Conservation (phyloP, 169 alveolate species). For the Plasmodium yoelii region DNA sequence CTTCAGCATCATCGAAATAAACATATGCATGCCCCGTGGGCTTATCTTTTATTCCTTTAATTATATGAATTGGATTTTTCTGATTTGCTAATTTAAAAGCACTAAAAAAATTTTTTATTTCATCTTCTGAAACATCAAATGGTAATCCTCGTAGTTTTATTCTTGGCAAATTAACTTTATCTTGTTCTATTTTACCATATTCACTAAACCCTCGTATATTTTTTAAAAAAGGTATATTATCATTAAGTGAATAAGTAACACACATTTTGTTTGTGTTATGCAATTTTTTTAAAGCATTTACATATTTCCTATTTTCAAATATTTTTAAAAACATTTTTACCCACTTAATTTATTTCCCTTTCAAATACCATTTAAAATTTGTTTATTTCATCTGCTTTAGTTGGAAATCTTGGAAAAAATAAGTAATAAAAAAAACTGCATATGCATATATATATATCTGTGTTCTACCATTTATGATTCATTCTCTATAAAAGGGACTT, state of each 20-base stretch:
- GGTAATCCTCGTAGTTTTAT: constrained; percentile 68
- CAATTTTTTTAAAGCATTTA: not conserved
- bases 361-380: not conserved
- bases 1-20: constrained; percentile 70
- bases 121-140: constrained; percentile 60
- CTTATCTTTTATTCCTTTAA: constrained; percentile 45
- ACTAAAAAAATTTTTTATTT: constrained; percentile 57
- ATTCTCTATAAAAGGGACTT: no score
- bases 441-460: no score
- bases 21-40: constrained; percentile 76
- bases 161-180: constrained; percentile 59
- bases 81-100: constrained; percentile 42
- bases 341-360: not conserved
- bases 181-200: constrained; percentile 28
- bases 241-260: not conserved
- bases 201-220: constrained; percentile 22
- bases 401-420: not conserved
- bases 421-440: no score
- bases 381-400: not conserved
- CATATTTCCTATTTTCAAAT: not conserved
- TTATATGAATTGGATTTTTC: constrained; percentile 40
- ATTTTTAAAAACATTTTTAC: constrained; percentile 16
- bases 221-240: not conserved
- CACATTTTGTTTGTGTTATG: not conserved
- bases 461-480: no score